These are phyloP conservation scores for Daphne laureola DNA, from an alignment of 441 rosid genomes.

Conservation along the genomic window DNA sequence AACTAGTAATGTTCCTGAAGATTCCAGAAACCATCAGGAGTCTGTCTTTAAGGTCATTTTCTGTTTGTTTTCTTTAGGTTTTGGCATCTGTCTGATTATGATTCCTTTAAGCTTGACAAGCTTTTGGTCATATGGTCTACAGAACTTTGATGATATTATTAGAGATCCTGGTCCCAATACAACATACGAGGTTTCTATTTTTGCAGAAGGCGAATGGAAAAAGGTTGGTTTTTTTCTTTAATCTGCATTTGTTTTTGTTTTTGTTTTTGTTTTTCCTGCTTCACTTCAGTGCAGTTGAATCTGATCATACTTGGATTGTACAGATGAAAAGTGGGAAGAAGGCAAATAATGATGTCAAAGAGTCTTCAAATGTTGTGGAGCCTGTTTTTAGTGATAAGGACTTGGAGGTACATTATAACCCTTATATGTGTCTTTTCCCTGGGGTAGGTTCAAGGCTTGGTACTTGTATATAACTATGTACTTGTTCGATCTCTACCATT, in stretches of 20 bases:
- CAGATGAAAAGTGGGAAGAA: constrained; percentile 49
- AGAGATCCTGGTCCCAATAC: constrained; percentile 52
- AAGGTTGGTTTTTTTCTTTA: constrained; percentile 38
- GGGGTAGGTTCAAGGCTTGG: too few species aligned
- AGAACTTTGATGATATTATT: constrained; percentile 44
- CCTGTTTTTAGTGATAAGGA: constrained; percentile 23
- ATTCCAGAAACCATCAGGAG: constrained; percentile 25
- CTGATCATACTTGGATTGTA: constrained; percentile 5
- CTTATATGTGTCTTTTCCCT: too few species aligned
- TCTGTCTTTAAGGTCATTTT: constrained; percentile 32
- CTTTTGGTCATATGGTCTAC: constrained; percentile 17
- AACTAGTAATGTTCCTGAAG: constrained; percentile 25
- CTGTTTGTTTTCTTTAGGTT: background rate
- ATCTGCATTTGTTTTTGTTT: background rate
- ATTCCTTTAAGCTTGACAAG: background rate
- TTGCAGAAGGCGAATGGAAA: constrained; percentile 66
- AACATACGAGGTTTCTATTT: constrained; percentile 70
- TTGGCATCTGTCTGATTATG: too few species aligned
- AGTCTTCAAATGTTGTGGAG: constrained; percentile 23
- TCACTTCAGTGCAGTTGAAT: constrained; percentile 3
- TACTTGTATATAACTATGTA: background rate
- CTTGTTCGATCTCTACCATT: constrained; percentile 9
- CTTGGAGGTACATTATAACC: constrained; percentile 29
- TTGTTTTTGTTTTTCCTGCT: background rate
- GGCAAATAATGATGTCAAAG: constrained; percentile 22